These are phyloP conservation scores for Fagopyrum tataricum DNA, from an alignment of 148 eudicot species.

Conservation along the genomic window DNA sequence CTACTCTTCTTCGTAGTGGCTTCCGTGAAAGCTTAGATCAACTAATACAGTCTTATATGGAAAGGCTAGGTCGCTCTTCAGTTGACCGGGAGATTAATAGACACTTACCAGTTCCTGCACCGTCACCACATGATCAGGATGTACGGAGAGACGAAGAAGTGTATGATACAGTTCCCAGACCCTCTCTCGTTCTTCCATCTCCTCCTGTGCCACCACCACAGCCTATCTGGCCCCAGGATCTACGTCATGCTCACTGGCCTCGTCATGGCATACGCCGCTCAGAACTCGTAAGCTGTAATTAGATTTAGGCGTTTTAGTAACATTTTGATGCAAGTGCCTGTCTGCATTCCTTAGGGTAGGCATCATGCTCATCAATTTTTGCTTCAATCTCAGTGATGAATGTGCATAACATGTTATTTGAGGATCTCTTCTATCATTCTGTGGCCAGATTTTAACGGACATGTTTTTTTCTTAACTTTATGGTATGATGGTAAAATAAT, in stretches of 20 bases:
- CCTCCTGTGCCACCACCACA: slow-evolving; percentile 96
- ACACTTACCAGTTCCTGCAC: slow-evolving; percentile 51
- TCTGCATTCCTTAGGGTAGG: not conserved
- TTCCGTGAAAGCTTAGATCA: slow-evolving; percentile 97
- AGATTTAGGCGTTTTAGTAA: not conserved
- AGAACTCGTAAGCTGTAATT: slow-evolving; percentile 48
- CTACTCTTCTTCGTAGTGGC: slow-evolving; percentile 89
- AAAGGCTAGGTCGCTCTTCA: slow-evolving; percentile 69
- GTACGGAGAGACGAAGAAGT: slow-evolving; percentile 27
- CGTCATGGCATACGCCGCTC: slow-evolving; percentile 77
- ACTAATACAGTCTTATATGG: slow-evolving; percentile 84
- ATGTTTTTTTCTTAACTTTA: not conserved
- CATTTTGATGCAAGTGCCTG: not conserved
- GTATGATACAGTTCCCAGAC: slow-evolving; percentile 41
- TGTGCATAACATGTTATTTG: not conserved
- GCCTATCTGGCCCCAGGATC: slow-evolving; percentile 75
- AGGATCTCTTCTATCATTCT: not conserved
- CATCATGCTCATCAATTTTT: not conserved
- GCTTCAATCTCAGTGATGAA: not conserved
- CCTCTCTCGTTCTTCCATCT: slow-evolving; percentile 56
- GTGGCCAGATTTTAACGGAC: not conserved
- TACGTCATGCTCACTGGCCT: slow-evolving; percentile 79
- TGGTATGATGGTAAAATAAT: not conserved
- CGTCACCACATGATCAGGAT: slow-evolving; percentile 50
- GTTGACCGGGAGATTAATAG: slow-evolving; percentile 87